Evolutionary conservation across 768 basidiomycete genomes (phyloP), one percentile per base, ranked within the genome.

Genomic region (Kondoa subrosea): DNA sequence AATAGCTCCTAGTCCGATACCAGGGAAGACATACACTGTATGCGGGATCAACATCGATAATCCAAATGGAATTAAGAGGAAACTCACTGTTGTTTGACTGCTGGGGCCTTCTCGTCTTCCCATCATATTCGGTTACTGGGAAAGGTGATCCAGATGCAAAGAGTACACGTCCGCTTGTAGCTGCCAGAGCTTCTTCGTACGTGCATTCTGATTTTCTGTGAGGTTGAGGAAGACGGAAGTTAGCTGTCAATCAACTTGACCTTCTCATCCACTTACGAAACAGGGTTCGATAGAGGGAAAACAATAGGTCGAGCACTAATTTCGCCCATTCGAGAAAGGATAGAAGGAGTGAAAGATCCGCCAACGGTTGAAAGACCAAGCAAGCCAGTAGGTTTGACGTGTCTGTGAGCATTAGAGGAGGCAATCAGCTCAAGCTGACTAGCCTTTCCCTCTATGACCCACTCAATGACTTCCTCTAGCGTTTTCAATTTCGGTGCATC

Each of bases 21-120:
- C 71, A 16, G 76, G 71, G 74, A 75, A 79, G 71, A 50, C 8
- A 32, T 33, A 27, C 17, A 32, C 30, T 34, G 2, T 27, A 25
- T 17, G 73, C 77, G 17, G 56, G 83, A 50, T 21, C 12, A 63
- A 31, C 12, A 63, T 3, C 3, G 26, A 33, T 33, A 27, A 30
- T 32, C 61, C 84, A 83, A 62, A 84, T 85, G 81, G 86, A 86
- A 4, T 29, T 74, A 87, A 86, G 76, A 87, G n/a, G n/a, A n/a
- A n/a, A 88, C 88, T 66, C 67, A 29, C 91, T 91, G 77, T 93
- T 96, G 77, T 93, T 95, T 30, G 91, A 91, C 78, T 95, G 92
- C 27, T 89, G 88, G 1, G 91, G 85, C 71, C 85, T 85, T 71
- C 85, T 78, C 34, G 71, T 80, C 65, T 78, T 79, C 32, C 84